Percentiles rank a stretch among this genome's conserved stretches.
These are phyloP conservation scores for Platanthera guangdongensis DNA, from an alignment of 106 monocot species.

Conservation along the genomic window DNA sequence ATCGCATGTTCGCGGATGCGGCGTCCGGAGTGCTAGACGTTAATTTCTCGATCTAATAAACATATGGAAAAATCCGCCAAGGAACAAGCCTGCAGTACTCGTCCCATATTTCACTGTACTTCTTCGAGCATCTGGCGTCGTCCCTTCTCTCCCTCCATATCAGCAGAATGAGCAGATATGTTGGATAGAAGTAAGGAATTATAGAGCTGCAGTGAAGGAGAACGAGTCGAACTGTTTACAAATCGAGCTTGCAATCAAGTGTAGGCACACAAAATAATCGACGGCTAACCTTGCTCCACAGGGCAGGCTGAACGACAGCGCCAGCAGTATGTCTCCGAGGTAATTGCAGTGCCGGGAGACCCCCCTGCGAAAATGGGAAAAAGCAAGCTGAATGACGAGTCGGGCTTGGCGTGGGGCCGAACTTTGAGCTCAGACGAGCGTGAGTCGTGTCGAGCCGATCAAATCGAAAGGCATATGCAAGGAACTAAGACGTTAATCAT, in stretches of 20 bases:
- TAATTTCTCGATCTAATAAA: constrained; percentile 32
- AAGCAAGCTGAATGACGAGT: not conserved
- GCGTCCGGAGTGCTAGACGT: no score
- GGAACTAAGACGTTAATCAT: no score
- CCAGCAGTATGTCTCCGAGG: constrained; percentile 82
- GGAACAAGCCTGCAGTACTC: constrained; percentile 92
- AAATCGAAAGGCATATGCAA: no score
- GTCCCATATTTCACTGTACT: constrained; percentile 91
- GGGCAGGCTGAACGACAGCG: constrained; percentile 92
- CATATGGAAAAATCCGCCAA: constrained; percentile 82
- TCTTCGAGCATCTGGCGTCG: constrained; percentile 79
- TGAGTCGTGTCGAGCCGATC: no score
- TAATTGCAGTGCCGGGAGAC: constrained; percentile 95
- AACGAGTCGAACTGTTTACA: not conserved
- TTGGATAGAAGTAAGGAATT: constrained; percentile 93
- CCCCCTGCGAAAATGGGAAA: constrained; percentile 48
- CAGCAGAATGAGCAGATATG: constrained; percentile 78
- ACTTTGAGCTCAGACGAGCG: no score
- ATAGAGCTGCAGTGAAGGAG: constrained; percentile 47
- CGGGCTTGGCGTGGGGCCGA: no score
- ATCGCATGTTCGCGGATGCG: no score
- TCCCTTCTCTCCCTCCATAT: constrained; percentile 98
- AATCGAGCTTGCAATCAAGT: not conserved
- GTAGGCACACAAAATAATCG: no score
- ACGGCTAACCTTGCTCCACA: constrained; percentile 63